Conservation (phyloP, 257 asterid species). For the Marsdenia floribunda region DNA sequence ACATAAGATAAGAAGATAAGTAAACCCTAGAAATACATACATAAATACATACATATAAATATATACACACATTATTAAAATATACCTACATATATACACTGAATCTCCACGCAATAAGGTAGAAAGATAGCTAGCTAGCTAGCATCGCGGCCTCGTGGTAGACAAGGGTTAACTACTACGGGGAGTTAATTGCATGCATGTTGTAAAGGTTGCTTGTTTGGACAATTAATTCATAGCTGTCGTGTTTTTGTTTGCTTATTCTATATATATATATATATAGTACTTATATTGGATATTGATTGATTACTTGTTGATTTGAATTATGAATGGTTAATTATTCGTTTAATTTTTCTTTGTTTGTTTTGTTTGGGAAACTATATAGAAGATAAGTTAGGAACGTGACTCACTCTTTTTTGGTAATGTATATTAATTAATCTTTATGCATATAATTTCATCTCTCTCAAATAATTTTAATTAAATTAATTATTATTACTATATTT, state of each 20-base stretch:
- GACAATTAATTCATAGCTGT: background rate
- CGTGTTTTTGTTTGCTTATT: background rate
- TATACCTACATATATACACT: background rate
- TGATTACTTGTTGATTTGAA: background rate
- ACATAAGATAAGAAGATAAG: background rate
- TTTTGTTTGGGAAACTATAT: background rate
- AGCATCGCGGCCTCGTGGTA: too few species aligned
- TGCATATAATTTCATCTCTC: too few species aligned
- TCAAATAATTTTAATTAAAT: too few species aligned
- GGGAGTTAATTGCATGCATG: too few species aligned
- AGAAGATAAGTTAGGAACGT: background rate
- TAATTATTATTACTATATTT: too few species aligned
- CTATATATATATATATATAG: too few species aligned
- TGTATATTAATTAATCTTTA: too few species aligned
- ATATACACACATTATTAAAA: too few species aligned
- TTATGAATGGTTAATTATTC: background rate
- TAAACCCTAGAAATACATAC: background rate
- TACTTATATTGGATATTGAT: background rate
- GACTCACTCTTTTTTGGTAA: background rate
- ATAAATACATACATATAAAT: background rate
- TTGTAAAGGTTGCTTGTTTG: background rate
- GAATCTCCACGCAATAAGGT: background rate
- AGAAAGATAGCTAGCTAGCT: too few species aligned
- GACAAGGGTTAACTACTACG: too few species aligned
- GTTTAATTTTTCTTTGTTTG: background rate